Evolutionary conservation across 495 filamentous ascomycete genomes (phyloP), one percentile per base, ranked within the genome.

Genomic region (Podospora pseudocomata): DNA sequence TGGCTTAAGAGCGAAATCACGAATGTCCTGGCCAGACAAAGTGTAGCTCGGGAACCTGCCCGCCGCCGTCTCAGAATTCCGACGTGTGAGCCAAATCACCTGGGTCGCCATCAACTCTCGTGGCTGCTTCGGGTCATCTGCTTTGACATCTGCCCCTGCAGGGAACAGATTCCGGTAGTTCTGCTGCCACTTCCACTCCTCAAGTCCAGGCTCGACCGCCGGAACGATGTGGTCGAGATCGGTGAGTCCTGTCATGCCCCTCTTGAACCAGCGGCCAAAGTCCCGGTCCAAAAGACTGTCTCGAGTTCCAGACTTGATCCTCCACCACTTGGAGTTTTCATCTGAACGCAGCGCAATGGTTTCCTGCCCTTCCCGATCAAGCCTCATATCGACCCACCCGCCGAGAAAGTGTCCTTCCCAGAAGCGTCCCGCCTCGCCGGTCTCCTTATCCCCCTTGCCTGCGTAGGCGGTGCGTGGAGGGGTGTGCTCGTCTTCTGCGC

Each of bases 341-440:
- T 66, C 64, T 15, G 39, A 49, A 13, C 64, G 56, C 32, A 66
- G 30, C 6, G 56, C 64, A 5, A 66, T 23, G 7, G 32, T 30
- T 18, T 66, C 64, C 20, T 44, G 15, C 11, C 56, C 64, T 7
- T 66, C 53, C 7, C 4, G 2, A 6, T 11, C 16, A 3, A 20
- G 16, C 11, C 64, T 6, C 58, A 67, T 67, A 32, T 67, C 65
- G 5, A 62, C 44, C n/a, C 18, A 59, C 9, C 65, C 65, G 11
- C 58, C 65, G 18, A 55, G 11, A n/a, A 54, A 7, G 18, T n/a
- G 9, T 11, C 49, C 39, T 44, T 67, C 65, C 65, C 65, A 67
- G 44, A 27, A 67, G 16, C 65, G 65, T 34, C 65, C 58, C 11
- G 65, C 60, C 16, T 67, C 65, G 7, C 65, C 65, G 16, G 23